Base-by-base conservation (phyloP, 768 basidiomycete species). In the Chalciporus piperatus region DNA sequence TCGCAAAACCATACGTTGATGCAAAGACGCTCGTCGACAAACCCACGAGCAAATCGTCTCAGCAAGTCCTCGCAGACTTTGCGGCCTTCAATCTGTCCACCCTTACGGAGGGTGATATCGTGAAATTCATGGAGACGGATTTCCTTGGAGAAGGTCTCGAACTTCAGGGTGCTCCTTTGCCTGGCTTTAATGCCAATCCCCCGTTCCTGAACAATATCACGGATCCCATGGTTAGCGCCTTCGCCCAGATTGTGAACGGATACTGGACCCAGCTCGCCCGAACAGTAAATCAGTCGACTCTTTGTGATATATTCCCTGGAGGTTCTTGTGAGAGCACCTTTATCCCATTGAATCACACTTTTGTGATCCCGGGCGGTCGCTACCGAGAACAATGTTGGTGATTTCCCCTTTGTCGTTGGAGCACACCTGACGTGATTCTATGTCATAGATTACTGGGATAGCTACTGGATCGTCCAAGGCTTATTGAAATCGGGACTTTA, bases 11-110 rank as follows among this genome's bases (percentile, higher is more conserved):
- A 23, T 97, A 78, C 63, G 65, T 77, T 0, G 94, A 97, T 68
- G 83, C 85, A 41, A 96, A 97, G 72, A 94, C 90, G 0, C 85
- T 96, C 66, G 88, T 89, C 8, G 94, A 96, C 75, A 75, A 94
- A 76, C 93, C 93, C 3, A 96, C 93, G 1, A 77, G 74, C 62
- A 82, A 84, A 59, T 68, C 77, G 0, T 63, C 85, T 1, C 81
- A 83, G 58, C 72, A 76, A 46, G 91, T 93, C 13, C 73, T 94
- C 43, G 67, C 78, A 1, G 87, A 87, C 56, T 97, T 92, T 59
- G 64, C 69, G 6, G 68, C 69, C 40, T 60, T 70, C 68, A 55
- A 67, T 50, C 32, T 66, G 33, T 59, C 72, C 0, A 71, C 61
- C 38, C 68, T 78, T 22, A 91, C 89, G 0, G 82, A 85, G 53